phyloP scores from a whole-genome alignment of 2,329 filamentous ascomycete species.

The Scedosporium aurantiacum region DNA sequence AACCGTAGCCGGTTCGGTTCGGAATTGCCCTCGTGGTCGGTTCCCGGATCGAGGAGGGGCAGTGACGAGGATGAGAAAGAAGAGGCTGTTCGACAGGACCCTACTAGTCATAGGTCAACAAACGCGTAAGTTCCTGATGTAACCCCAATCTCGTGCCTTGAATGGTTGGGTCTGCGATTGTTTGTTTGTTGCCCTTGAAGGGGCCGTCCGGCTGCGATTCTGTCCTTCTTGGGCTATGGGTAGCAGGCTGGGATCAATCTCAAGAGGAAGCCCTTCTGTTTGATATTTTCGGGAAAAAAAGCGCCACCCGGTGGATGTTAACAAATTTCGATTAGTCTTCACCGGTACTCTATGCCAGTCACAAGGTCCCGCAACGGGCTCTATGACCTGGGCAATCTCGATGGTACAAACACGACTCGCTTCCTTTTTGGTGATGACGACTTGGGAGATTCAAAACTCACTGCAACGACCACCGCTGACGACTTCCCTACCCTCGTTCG shows the following conservation, averaged over 20 bases:
- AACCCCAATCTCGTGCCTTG: not conserved
- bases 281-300: not conserved
- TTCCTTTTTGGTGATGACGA: constrained; percentile 66
- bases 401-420: constrained; percentile 73
- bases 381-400: constrained; percentile 52
- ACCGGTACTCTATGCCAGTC: constrained; percentile 91
- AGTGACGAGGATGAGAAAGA: constrained; percentile 87
- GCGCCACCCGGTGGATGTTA: not conserved
- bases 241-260: not conserved
- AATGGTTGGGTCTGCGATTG: not conserved
- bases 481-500: constrained; percentile 81
- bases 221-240: not conserved
- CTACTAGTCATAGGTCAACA: constrained; percentile 61
- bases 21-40: constrained; percentile 67
- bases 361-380: constrained; percentile 57
- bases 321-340: constrained; percentile 42
- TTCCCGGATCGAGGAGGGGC: constrained; percentile 77
- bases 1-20: constrained; percentile 31
- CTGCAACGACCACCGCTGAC: constrained; percentile 50
- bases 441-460: constrained; percentile 32
- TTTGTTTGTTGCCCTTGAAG: no score
- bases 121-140: constrained; percentile 58
- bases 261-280: no score
- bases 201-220: no score
- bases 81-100: constrained; percentile 56